Base-by-base conservation (phyloP, 2,329 filamentous ascomycete genomes). In the Aspergillus luchuensis region DNA sequence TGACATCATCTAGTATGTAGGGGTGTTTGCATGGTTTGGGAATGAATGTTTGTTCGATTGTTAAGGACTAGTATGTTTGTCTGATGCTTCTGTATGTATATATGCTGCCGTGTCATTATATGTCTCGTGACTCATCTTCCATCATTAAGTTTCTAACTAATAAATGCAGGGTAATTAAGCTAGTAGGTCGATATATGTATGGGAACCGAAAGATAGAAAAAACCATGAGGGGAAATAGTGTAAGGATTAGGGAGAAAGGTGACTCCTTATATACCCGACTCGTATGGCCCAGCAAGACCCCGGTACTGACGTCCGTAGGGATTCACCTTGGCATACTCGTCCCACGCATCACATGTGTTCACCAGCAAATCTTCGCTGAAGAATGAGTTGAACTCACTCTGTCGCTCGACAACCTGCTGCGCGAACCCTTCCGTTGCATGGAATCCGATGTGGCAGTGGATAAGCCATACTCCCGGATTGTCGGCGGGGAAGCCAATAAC, bases 401-500 rank as follows among this genome's bases (percentile, higher is more conserved):
- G 62, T 15, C 68, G 58, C 56, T 76, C 74, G 8, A 76, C 39
- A 55, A 76, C 71, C 62, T 76, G 72, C 33, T 74, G 36, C 8
- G 71, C 69, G 48, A 76, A 72, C 0, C 73, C 73, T 17, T 72
- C 66, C 15, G 60, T 56, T 2, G 68, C 63, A 59, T 73, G 71
- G 66, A 69, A 73, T 2, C 69, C 72, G 41, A 75, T 71, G 64
- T 75, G 72, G 55, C 71, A 75, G 59, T 76, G 72, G 69, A 75
- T 72, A 30, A 75, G 54, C 74, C 74, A 76, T 2, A 64, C 70
- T 1, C 83, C 84, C 0, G 83, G 83, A 67, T 85, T 85, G 66
- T 86, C 80, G 0, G 80, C 76, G 59, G 77, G 65, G 66, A 83
- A 85, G 0, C 78, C 82, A 8, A 85, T 71, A 3, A 80, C 79